A percentile compares a stretch with the other conserved stretches of the same genome.
phyloP scores from a whole-genome alignment of 306 rosid genomes.

The Rubus parviflorus region DNA sequence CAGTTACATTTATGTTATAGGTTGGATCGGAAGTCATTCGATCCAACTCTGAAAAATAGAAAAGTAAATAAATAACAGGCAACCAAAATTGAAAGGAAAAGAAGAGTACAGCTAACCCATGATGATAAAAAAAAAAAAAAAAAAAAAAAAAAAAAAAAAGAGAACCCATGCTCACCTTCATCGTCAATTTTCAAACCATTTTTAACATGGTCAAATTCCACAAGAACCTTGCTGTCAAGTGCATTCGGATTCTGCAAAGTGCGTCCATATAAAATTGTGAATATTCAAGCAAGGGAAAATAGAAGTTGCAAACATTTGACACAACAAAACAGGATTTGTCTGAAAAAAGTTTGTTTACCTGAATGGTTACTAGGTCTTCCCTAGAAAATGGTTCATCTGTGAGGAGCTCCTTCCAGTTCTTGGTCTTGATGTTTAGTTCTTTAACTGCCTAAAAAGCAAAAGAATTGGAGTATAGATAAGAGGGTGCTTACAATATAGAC shows the following conservation, averaged over 20 bases:
- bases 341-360: slow-evolving; percentile 47
- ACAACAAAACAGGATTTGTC: slow-evolving; percentile 19
- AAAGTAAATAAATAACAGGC: slow-evolving; percentile 23
- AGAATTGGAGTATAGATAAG: slow-evolving; percentile 1
- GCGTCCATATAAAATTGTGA: slow-evolving; percentile 20
- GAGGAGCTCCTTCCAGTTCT: slow-evolving; percentile 98
- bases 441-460: slow-evolving; percentile 63
- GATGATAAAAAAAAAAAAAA: slow-evolving; percentile 21
- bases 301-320: background rate
- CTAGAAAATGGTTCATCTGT: slow-evolving; percentile 83
- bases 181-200: slow-evolving; percentile 73
- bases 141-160: too few species aligned
- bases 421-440: slow-evolving; percentile 89
- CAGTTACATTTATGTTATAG: slow-evolving; percentile 77
- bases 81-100: slow-evolving; percentile 2
- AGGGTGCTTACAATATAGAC: background rate
- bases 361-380: slow-evolving; percentile 91
- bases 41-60: slow-evolving; percentile 55
- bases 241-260: slow-evolving; percentile 89
- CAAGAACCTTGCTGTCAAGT: slow-evolving; percentile 71
- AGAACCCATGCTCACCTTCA: slow-evolving; percentile 89
- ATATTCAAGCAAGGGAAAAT: slow-evolving; percentile 22
- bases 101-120: slow-evolving; percentile 18
- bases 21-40: slow-evolving; percentile 72
- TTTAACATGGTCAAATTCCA: slow-evolving; percentile 93